Percentiles rank a stretch among this genome's conserved stretches.
These are phyloP conservation scores for Skeletonema tropicum DNA, from an alignment of 108 stramenopile species.

Conservation along the genomic window DNA sequence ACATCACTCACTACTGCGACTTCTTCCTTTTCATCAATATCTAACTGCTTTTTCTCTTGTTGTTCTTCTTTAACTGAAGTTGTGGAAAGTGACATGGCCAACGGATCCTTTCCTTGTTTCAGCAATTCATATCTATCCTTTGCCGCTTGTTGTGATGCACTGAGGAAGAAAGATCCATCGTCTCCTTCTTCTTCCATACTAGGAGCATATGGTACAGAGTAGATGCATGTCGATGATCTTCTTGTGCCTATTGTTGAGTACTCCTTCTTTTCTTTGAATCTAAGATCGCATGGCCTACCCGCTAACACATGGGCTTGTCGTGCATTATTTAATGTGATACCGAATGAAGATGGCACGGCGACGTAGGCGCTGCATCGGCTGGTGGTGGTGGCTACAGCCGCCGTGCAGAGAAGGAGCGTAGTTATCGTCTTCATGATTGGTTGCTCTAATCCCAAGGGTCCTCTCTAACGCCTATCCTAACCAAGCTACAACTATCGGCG, in stretches of 20 bases:
- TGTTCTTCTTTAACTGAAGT: neutral
- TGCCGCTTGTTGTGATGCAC: constrained; percentile 3
- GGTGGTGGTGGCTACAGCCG: neutral
- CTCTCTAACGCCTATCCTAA: too few relatives aligned
- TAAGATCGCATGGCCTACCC: too few relatives aligned
- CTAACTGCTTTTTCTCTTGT: neutral
- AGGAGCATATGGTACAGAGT: neutral
- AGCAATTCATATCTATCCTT: neutral
- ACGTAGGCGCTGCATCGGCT: neutral
- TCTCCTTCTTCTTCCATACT: neutral
- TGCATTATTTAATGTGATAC: neutral
- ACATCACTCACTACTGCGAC: neutral
- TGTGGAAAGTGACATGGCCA: neutral
- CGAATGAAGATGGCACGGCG: neutral
- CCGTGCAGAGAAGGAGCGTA: neutral
- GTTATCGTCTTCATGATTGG: neutral
- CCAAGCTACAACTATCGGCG: too few relatives aligned
- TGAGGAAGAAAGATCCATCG: constrained; percentile 5
- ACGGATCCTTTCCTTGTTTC: constrained; percentile 3
- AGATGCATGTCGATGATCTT: neutral
- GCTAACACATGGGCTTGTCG: too few relatives aligned
- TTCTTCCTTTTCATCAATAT: neutral
- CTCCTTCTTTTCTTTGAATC: neutral
- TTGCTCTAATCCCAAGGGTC: neutral
- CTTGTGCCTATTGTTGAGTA: neutral